phyloP scores from a whole-genome alignment of 2,329 filamentous ascomycete genomes.

The Chrysoporthe deuterocubensis region DNA sequence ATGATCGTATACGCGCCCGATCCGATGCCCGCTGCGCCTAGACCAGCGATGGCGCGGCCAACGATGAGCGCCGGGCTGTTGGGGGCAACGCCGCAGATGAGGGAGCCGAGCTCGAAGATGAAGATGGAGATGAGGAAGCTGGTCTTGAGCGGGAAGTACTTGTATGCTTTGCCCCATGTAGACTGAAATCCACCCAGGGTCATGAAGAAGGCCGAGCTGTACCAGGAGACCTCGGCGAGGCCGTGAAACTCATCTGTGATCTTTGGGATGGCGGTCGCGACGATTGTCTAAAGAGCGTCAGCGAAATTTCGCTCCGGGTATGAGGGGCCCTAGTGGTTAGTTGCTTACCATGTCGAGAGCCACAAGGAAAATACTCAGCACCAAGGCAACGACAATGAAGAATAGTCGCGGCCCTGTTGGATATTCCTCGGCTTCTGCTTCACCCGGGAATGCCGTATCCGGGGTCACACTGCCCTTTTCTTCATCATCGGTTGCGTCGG shows the following conservation, averaged over 20 bases:
- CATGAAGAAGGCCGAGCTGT: constrained; percentile 47
- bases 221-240: constrained; percentile 50
- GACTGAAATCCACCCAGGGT: constrained; percentile 35
- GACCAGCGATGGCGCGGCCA: constrained; percentile 28
- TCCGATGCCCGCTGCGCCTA: constrained; percentile 29
- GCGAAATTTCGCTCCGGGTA: not conserved
- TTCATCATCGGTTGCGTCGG: constrained; percentile 12
- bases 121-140: constrained; percentile 44
- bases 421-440: constrained; percentile 34
- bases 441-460: not conserved
- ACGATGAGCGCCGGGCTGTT: constrained; percentile 30
- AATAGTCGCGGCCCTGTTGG: constrained; percentile 44
- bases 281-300: constrained; percentile 41
- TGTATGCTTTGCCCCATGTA: constrained; percentile 37
- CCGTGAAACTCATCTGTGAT: constrained; percentile 41
- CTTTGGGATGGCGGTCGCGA: constrained; percentile 45
- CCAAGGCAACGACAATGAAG: constrained; percentile 51
- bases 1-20: constrained; percentile 30
- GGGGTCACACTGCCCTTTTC: not conserved
- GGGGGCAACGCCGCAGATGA: constrained; percentile 47
- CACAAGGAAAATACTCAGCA: constrained; percentile 54
- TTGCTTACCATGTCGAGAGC: constrained; percentile 50
- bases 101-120: constrained; percentile 49
- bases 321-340: not conserved
- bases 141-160: constrained; percentile 46